These are phyloP conservation scores for Hymenoscyphus occultus DNA, from an alignment of 2,329 filamentous ascomycete genomes.

Conservation along the genomic window DNA sequence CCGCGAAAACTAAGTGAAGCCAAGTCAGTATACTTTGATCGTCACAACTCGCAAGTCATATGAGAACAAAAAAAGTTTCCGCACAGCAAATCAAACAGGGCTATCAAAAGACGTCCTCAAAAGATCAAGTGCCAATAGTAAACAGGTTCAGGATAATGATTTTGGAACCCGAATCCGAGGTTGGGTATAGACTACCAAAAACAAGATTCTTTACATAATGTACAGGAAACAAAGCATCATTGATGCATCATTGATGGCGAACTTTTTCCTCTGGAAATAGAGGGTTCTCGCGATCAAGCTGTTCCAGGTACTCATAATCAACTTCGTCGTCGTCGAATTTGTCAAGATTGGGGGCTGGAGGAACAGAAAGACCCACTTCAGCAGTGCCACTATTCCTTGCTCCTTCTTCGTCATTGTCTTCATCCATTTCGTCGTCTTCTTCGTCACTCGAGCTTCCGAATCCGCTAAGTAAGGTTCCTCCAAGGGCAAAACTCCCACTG, in stretches of 20 bases:
- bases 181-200: conserved; percentile 23
- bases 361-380: conserved; percentile 55
- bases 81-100: neutral
- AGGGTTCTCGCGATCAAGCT: conserved; percentile 37
- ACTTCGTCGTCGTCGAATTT: conserved; percentile 38
- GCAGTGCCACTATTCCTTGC: conserved; percentile 44
- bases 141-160: conserved; percentile 22
- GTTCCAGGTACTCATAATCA: conserved; percentile 39
- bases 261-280: conserved; percentile 51
- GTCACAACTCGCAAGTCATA: neutral
- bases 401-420: conserved; percentile 68
- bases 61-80: neutral
- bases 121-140: conserved; percentile 22
- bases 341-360: conserved; percentile 38
- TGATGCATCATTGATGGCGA: conserved; percentile 51
- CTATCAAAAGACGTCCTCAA: neutral
- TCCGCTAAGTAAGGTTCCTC: conserved; percentile 76
- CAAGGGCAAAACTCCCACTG: conserved; percentile 64
- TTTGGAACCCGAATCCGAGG: conserved; percentile 27
- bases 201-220: conserved; percentile 28
- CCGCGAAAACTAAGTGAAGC: conserved; percentile 33
- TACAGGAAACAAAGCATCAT: conserved; percentile 30
- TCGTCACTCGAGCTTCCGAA: conserved; percentile 96
- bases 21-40: conserved; percentile 23
- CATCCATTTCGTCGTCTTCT: conserved; percentile 91